Evolutionary conservation across 2,329 filamentous ascomycete species (phyloP), one percentile per base, ranked within the genome.

Genomic region (Fusarium lyarnte): DNA sequence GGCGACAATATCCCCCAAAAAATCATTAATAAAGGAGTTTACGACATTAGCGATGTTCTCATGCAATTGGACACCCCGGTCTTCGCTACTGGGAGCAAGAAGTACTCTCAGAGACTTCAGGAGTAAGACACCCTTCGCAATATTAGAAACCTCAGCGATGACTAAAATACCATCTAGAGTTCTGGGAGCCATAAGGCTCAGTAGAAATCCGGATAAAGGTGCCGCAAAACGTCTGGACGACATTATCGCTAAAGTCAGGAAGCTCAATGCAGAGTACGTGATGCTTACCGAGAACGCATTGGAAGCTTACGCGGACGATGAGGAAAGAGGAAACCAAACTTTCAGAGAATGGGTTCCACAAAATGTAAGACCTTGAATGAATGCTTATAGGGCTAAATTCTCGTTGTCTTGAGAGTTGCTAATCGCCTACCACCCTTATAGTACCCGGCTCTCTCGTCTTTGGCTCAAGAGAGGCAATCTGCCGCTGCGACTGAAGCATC

Each of bases 51-150:
- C 17, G 33, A 52, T 27, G 31, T 1, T 52, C 1, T 21, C 19
- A 6, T 52, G 31, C 47, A 36, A 2, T 2, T 52, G 23, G 33
- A 52, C 0, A 1, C 2, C 3, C 47, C 31, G 4, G 31, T 36
- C 2, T 36, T 52, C 3, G 2, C 9, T 11, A 0, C 47, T 12
- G 23, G 23, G 1, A 0, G 2, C 33, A 8, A 16, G 3, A 36
- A 35, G 17, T 52, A 52, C 33, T 25, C 33, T 14, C 23, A 36
- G 0, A 8, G 49, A 2, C 33, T 52, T 19, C 49, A n/a, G 3
- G 3, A 27, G 49, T 27, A 35, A 27, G 33, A 8, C 2, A 1
- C 5, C 10, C n/a, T 25, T 25, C 8, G 6, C 12, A 10, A 31
- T 31, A 12, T 8, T 31, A 5, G 17, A 10, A 11, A 8, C 38